Percentiles rank a stretch among this genome's conserved stretches.
Conservation (phyloP, 208 protist species). For the Angomonas ambiguus region DNA sequence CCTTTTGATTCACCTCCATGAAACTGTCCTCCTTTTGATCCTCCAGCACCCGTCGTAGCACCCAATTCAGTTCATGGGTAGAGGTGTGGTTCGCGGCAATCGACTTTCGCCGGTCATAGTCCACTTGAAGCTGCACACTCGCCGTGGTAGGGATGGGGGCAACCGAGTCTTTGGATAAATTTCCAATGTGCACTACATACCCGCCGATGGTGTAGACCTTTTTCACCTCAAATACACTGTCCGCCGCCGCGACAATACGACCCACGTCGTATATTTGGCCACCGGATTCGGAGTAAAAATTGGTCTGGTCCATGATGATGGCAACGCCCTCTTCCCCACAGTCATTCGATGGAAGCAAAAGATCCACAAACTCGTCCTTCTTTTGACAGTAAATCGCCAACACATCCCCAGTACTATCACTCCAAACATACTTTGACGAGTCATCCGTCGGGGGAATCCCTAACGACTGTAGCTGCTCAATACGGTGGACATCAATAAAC, state of each 20-base stretch:
- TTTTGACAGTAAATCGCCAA: conserved; percentile 88
- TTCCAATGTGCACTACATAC: conserved; percentile 96
- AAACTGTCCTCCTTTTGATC: conserved; percentile 76
- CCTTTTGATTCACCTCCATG: conserved; percentile 94
- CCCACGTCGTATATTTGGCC: conserved; percentile 97
- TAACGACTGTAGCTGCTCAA: conserved; percentile 75
- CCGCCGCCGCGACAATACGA: conserved; percentile 64
- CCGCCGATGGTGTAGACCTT: conserved; percentile 93
- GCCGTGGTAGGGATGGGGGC: conserved; percentile 64
- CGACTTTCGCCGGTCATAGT: conserved; percentile 80
- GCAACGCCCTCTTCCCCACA: conserved; percentile 67
- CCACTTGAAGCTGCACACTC: conserved; percentile 77
- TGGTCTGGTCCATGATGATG: conserved; percentile 94
- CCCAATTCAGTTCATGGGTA: conserved; percentile 98
- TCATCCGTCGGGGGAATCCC: conserved; percentile 91
- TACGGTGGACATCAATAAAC: conserved; percentile 79
- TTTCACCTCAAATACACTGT: conserved; percentile 84
- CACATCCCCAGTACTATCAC: conserved; percentile 68
- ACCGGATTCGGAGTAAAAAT: conserved; percentile 98
- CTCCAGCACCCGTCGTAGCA: conserved; percentile 89
- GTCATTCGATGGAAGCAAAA: conserved; percentile 37
- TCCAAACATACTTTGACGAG: conserved; percentile 92
- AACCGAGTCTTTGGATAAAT: conserved; percentile 52
- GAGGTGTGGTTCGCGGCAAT: conserved; percentile 96
- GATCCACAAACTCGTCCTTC: conserved; percentile 58